These are phyloP conservation scores for Delphinella strobiligena DNA, from an alignment of 2,329 filamentous ascomycete species.

Conservation along the genomic window DNA sequence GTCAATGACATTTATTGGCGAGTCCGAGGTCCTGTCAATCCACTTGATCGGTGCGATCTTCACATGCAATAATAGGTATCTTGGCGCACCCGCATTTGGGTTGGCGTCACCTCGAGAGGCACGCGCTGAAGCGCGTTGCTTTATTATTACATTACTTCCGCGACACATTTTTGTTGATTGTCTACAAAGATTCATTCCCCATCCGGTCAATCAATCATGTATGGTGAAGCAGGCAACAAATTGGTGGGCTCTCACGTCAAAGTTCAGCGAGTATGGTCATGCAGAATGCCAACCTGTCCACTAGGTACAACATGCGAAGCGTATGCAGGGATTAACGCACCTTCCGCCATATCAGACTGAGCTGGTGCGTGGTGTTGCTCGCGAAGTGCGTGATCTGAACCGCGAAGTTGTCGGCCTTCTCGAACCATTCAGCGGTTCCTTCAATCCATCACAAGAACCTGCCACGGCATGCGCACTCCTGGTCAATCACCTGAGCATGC, in stretches of 20 bases:
- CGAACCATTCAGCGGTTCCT: conserved; percentile 68
- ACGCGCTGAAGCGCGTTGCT: not conserved
- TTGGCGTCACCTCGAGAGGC: too few species aligned
- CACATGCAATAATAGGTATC: too few species aligned
- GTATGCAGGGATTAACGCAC: conserved; percentile 73
- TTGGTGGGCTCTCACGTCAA: conserved; percentile 43
- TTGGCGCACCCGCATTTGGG: too few species aligned
- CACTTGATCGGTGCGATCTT: too few species aligned
- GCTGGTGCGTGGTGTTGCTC: conserved; percentile 71
- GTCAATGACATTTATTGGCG: too few species aligned
- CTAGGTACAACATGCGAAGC: conserved; percentile 90
- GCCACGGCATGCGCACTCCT: conserved; percentile 78
- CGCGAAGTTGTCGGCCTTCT: conserved; percentile 71
- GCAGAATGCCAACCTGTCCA: not conserved
- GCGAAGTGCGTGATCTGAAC: conserved; percentile 88
- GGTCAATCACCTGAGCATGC: conserved; percentile 89
- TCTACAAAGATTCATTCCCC: too few species aligned
- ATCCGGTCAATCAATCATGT: conserved; percentile 46
- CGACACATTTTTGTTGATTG: not conserved
- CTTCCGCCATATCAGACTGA: conserved; percentile 90
- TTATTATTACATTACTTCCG: not conserved
- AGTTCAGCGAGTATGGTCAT: conserved; percentile 8
- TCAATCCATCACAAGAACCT: conserved; percentile 73
- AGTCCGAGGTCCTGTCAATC: too few species aligned
- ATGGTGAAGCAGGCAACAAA: conserved; percentile 78